Percentiles rank a stretch among this genome's conserved stretches.
phyloP scores from a whole-genome alignment of 2,329 filamentous ascomycete genomes.

The Diatrype stigma region DNA sequence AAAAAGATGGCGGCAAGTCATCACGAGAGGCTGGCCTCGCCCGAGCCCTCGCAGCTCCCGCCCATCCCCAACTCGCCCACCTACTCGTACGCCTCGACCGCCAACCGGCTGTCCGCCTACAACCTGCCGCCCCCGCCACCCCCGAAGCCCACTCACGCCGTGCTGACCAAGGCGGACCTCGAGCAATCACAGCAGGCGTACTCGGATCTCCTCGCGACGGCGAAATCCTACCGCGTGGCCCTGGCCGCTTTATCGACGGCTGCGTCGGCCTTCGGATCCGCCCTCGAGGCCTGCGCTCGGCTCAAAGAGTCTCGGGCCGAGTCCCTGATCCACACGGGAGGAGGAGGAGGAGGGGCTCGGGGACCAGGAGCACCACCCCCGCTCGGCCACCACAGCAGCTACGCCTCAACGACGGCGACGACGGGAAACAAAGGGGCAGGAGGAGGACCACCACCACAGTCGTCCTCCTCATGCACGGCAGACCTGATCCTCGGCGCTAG shows the following conservation, averaged over 20 bases:
- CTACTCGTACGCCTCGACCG: conserved; percentile 60
- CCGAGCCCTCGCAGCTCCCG: conserved; percentile 53
- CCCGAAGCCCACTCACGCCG: conserved; percentile 51
- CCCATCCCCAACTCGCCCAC: conserved; percentile 60
- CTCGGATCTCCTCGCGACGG: conserved; percentile 55
- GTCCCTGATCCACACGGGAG: conserved; percentile 36
- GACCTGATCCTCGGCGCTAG: conserved; percentile 59
- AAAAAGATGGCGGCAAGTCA: not conserved
- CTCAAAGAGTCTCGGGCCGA: conserved; percentile 63
- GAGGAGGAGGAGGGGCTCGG: conserved; percentile 12
- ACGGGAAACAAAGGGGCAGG: too few relatives aligned
- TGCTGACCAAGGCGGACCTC: conserved; percentile 61
- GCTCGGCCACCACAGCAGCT: too few relatives aligned
- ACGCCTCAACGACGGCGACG: too few relatives aligned
- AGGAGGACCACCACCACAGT: too few relatives aligned
- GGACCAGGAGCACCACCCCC: too few relatives aligned
- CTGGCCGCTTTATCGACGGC: conserved; percentile 57
- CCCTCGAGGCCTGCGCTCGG: conserved; percentile 64
- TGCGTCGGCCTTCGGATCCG: conserved; percentile 59
- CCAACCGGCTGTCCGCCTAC: conserved; percentile 55
- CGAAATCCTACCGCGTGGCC: conserved; percentile 60
- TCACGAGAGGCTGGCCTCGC: conserved; percentile 35
- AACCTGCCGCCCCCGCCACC: conserved; percentile 58
- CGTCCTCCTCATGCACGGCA: conserved; percentile 58
- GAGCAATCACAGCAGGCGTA: conserved; percentile 60